Evolutionary conservation across 2,329 filamentous ascomycete genomes (phyloP), one percentile per base, ranked within the genome.

Genomic region (Tolypocladium tropicale): DNA sequence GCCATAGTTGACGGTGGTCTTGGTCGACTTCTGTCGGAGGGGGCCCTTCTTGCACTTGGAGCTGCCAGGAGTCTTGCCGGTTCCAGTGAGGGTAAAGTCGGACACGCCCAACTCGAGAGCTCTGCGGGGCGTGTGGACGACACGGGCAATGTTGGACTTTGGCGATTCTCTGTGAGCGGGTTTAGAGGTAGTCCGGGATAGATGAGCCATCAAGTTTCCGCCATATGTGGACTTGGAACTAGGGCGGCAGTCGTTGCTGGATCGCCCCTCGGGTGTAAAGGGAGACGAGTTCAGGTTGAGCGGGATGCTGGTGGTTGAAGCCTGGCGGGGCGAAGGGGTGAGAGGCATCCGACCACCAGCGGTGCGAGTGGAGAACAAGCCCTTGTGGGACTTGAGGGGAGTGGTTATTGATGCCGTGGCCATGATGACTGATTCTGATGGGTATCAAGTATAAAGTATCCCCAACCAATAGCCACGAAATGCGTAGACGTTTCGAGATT

Each of bases 331-430:
- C 57, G 93, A 97, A 34, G 94, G 93, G 4, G 93, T 96, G 69
- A 99, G 78, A 65, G 94, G 92, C 80, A 95, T 92, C 60, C 94
- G 90, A 71, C 92, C 91, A 76, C 93, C 92, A 73, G 92, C 94
- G 70, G 92, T 94, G 72, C 91, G 91, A 64, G 89, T 84, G 64
- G 88, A 91, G 78, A 97, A 96, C 67, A 96, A 82, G 58, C 91
- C 90, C 75, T 88, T 85, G 74, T 96, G 93, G 81, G 89, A 94
- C 82, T 96, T 97, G 71, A 94, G 80, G 58, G 94, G 94, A 59
- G 94, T 97, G 67, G 90, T 89, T 74, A 96, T 84, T 70, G 82
- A 76, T 72, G 86, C 72, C 58, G 76, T 88, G 71, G 93, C 90
- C 93, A 97, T 97, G 71, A 66, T 81, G 74, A 70, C 66, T 67